Evolutionary conservation across 306 rosid genomes (phyloP), one percentile per base, ranked within the genome.

Genomic region (Trifolium pratense): DNA sequence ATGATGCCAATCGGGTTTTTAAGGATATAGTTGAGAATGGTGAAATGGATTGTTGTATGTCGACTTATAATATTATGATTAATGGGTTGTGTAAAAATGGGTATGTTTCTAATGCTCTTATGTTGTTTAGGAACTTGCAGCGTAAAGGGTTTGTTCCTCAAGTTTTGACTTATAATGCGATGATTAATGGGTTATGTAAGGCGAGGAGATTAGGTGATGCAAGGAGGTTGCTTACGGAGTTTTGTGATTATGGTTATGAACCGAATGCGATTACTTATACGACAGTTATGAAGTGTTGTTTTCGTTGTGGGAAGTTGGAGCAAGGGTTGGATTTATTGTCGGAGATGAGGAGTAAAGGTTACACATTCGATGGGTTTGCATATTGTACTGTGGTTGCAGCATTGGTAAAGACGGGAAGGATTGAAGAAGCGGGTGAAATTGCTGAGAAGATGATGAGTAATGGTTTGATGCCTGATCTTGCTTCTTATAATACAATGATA

Each of bases 131-230:
- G 86, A 86, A 76, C 75, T 75, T 91, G 71, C 86, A 73, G 68
- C 84, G 76, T 29, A 85, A 14, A 42, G 88, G 91, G n/a, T 85
- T 91, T 70, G 81, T 84, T 66, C 98, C 98, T 5, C 57, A 84
- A 29, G 53, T 91, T 12, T 59, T 77, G 71, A 89, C 92, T 0
- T 93, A 89, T 76, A 93, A 91, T 25, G 86, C 89, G 45, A 83
- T 93, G 23, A 84, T 93, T 62, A 66, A 86, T 36, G 92, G 98
- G 61, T 90, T 89, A 7, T 87, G 97, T 86, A 89, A 86, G 89
- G 86, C 71, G 1, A 62, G 69, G 45, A 78, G 90, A 71, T 59
- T 79, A 75, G 40, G 53, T 48, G 83, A 80, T 15, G 97, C 89
- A 5, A 81, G 70, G 67, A 79, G 42, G 26, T 57, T 89, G 18